Conservation (phyloP, 148 eudicot species). For the Fagopyrum tataricum region DNA sequence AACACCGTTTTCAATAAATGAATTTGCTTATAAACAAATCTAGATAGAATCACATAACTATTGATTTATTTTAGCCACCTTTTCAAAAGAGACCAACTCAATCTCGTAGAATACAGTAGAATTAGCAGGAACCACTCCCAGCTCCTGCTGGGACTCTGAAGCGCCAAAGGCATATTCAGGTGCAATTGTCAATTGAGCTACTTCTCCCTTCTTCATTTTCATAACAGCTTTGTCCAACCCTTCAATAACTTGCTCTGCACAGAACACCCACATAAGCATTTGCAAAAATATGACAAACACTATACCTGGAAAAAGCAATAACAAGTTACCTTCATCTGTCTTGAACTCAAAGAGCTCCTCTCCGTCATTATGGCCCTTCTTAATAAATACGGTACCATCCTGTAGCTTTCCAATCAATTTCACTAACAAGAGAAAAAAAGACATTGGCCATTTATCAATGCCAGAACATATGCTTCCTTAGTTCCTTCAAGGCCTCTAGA, state of each 20-base stretch:
- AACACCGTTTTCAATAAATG: not conserved
- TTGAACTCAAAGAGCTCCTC: slow-evolving; percentile 68
- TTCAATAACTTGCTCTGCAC: slow-evolving; percentile 91
- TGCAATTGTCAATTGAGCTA: slow-evolving; percentile 60
- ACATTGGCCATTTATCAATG: not conserved
- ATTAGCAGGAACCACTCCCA: slow-evolving; percentile 81
- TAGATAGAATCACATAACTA: not conserved
- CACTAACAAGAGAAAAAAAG: slow-evolving; percentile 33
- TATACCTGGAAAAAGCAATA: not conserved
- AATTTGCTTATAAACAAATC: not conserved
- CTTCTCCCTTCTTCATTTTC: slow-evolving; percentile 95
- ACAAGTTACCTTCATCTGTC: slow-evolving; percentile 69
- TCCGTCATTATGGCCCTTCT: slow-evolving; percentile 67
- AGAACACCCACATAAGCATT: not conserved
- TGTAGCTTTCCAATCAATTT: slow-evolving; percentile 83
- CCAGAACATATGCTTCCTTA: not conserved
- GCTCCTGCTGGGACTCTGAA: slow-evolving; percentile 68
- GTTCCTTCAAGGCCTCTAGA: not conserved
- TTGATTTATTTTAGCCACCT: slow-evolving; percentile 30
- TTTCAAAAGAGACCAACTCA: slow-evolving; percentile 78
- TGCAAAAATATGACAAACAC: not conserved
- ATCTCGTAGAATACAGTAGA: slow-evolving; percentile 62
- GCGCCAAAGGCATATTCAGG: slow-evolving; percentile 90
- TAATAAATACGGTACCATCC: slow-evolving; percentile 73
- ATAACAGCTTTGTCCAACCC: slow-evolving; percentile 79